Base-by-base conservation (phyloP, 257 asterid genomes). In the Parsonsia alboflavescens region DNA sequence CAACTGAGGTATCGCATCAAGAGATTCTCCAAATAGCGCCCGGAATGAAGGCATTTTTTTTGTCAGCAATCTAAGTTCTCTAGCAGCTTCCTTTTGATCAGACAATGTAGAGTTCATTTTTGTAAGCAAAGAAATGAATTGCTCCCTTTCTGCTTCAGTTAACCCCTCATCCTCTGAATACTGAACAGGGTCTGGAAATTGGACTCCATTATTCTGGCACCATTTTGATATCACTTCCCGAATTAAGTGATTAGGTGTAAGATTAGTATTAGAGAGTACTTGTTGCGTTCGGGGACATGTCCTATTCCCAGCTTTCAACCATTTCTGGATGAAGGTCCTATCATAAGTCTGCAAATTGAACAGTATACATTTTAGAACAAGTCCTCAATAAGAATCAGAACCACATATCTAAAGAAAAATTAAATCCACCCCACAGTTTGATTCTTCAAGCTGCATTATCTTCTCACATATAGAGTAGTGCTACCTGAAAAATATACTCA, bases 221-320 rank as follows among this genome's bases (percentile, higher is more conserved):
- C 96, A 92, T 64, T 88, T 86, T 2, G 73, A 74, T 44, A 91
- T 95, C 94, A 95, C 70, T 26, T 83, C 87, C 16, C 88, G 85
- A 58, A 92, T 82, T 79, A 92, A 82, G 82, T 80, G 85, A 82
- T 95, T 95, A 6, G 98, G 96, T 0, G 91, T 89, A 45, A 95
- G 96, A 36, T 74, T 30, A 2, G 93, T 89, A 80, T 90, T 87
- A 9, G 97, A 82, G 45, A 95, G 93, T 22, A 95, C 98, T 79
- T 95, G 97, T 42, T 92, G 88, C 7, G 98, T 89, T 53, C 54
- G 73, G n/a, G 99, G 99, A 83, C 99, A 92, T 0, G 90, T 88
- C 72, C 97, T 81, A 44, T 90, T 95, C 69, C 98, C 99, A 46
- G 89, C 61, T 76, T 89, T 90, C 33, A 95, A 70, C 98, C 97